phyloP scores from a whole-genome alignment of 768 basidiomycete genomes.

The Harrya chromipes region DNA sequence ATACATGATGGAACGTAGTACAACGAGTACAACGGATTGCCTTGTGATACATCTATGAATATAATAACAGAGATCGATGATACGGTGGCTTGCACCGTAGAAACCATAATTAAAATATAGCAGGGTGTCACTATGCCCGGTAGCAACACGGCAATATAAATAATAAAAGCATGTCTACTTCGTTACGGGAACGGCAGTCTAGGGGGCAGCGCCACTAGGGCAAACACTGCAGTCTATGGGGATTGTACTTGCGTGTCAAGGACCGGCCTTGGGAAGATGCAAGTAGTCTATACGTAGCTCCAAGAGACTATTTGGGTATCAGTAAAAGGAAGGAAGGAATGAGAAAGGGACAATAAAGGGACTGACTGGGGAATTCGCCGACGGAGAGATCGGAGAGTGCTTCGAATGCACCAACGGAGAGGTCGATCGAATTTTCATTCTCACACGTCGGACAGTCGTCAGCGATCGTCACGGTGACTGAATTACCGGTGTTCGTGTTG shows the following conservation, averaged over 20 bases:
- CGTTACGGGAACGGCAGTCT: not conserved
- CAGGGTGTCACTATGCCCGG: constrained; percentile 12
- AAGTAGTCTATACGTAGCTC: constrained; percentile 21
- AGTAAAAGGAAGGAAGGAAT: not conserved
- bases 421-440: constrained; percentile 65
- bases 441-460: constrained; percentile 83
- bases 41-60: not conserved
- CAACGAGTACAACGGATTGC: not conserved
- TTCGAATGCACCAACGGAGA: constrained; percentile 67
- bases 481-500: constrained; percentile 50
- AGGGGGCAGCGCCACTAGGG: no score
- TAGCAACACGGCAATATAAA: constrained; percentile 10
- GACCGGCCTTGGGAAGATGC: constrained; percentile 23
- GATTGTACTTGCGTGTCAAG: not conserved
- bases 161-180: not conserved
- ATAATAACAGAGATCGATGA: not conserved
- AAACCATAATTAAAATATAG: constrained; percentile 1
- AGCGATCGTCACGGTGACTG: constrained; percentile 62
- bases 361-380: constrained; percentile 61
- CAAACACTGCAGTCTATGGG: no score
- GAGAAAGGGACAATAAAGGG: not conserved
- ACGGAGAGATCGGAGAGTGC: constrained; percentile 44
- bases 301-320: constrained; percentile 27
- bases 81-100: constrained; percentile 9
- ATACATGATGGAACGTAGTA: constrained; percentile 1